Base-by-base conservation (phyloP, 1,139 yeast genomes). In the Hyphopichia buzzinii region DNA sequence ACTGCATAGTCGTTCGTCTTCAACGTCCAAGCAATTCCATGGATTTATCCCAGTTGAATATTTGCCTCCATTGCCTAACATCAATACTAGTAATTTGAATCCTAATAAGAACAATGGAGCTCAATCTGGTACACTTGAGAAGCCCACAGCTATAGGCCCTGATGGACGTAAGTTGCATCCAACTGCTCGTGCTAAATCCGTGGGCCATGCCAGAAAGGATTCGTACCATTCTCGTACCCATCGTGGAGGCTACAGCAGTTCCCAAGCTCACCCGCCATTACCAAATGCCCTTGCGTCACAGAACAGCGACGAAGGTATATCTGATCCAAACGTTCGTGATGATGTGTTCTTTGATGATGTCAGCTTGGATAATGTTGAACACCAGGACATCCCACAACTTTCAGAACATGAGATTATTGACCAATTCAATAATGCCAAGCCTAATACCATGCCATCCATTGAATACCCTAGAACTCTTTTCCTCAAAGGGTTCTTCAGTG, bases 401-500 rank as follows among this genome's bases (percentile, higher is more conserved):
- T 66, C 81, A 0, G 92, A 84, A 48, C 78, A 74, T 13, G 76
- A 81, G 52, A 81, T 84, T 35, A 71, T 84, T 46, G 79, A 77
- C 15, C 81, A 81, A 48, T 86, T 83, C 48, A 76, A 81, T 35
- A 67, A 64, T 42, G 90, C 92, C n/a, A 77, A 80, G 41, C 78
- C 83, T 2, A 85, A 85, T 35, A 67, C 85, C 12, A 89, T 90
- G 97, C 96, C 95, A 19, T 88, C 96, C 0, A 89, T 90, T 55
- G 96, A 89, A 55, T 87, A 81, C 54, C 96, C 96, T 44, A 85
- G 85, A 62, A 90, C 96, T 3, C 76, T 90, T 46, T 89, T 89
- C 66, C 75, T 92, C 57, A 89, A 90, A 59, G 97, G 97, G 1
- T 89, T 92, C 54, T 92, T 92, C 65, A 83, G 94, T 44, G 97